phyloP scores from a whole-genome alignment of 495 filamentous ascomycete genomes.

The Xylaria telfairii region DNA sequence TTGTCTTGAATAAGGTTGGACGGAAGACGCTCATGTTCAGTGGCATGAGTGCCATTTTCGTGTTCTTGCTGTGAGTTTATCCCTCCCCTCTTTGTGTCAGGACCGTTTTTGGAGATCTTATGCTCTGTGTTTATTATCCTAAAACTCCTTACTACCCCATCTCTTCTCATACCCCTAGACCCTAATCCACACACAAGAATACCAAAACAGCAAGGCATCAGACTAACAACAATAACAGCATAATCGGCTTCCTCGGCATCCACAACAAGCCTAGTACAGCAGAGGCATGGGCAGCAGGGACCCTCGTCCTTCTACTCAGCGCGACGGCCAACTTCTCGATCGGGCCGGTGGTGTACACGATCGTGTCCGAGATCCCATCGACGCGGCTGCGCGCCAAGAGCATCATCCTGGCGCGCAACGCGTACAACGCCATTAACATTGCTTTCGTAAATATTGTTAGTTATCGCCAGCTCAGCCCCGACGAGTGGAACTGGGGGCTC shows the following conservation, averaged over 20 bases:
- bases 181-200: not conserved
- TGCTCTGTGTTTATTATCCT: too few relatives aligned
- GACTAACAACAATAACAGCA: constrained; percentile 29
- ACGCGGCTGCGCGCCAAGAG: constrained; percentile 60
- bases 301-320: constrained; percentile 53
- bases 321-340: constrained; percentile 52
- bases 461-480: constrained; percentile 56
- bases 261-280: constrained; percentile 30
- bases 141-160: too few relatives aligned
- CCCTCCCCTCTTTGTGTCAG: not conserved
- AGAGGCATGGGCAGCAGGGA: constrained; percentile 55
- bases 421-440: constrained; percentile 58
- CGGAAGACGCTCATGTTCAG: constrained; percentile 59
- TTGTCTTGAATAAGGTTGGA: constrained; percentile 55
- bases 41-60: constrained; percentile 52
- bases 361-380: constrained; percentile 64
- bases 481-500: constrained; percentile 60
- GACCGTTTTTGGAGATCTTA: too few relatives aligned
- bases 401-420: constrained; percentile 61
- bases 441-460: constrained; percentile 50
- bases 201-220: not conserved
- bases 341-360: constrained; percentile 64
- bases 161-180: not conserved
- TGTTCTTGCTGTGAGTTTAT: constrained; percentile 46
- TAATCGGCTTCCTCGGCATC: constrained; percentile 48